These are phyloP conservation scores for Neofusicoccum sp. DNA, from an alignment of 2,329 filamentous ascomycete species.

Conservation along the genomic window DNA sequence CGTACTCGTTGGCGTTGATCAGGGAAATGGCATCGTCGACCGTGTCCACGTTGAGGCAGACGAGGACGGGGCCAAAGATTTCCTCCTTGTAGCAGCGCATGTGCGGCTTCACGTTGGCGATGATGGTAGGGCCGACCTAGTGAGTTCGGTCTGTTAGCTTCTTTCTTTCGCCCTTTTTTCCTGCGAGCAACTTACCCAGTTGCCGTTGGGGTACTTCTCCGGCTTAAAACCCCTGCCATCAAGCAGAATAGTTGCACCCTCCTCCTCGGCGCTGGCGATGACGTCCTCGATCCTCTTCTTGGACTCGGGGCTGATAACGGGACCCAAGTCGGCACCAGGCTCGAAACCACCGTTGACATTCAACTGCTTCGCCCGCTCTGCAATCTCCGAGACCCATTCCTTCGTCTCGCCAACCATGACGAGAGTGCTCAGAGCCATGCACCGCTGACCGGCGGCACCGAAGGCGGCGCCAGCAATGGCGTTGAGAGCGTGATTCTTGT, in stretches of 20 bases:
- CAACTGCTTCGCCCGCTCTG: conserved; percentile 72
- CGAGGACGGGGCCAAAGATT: conserved; percentile 83
- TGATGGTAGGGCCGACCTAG: conserved; percentile 80
- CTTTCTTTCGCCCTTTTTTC: background rate
- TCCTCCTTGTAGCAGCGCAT: conserved; percentile 87
- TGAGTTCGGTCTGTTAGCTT: background rate
- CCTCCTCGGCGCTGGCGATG: conserved; percentile 75
- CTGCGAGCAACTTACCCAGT: conserved; percentile 60
- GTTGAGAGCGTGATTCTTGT: conserved; percentile 88
- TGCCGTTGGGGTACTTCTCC: conserved; percentile 79
- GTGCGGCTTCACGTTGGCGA: conserved; percentile 74
- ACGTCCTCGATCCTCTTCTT: conserved; percentile 77
- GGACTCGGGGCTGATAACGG: conserved; percentile 78
- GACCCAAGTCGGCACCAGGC: conserved; percentile 75
- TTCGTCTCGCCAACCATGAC: conserved; percentile 85
- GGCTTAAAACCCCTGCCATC: conserved; percentile 77
- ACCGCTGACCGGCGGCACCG: conserved; percentile 81
- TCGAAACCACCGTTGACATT: conserved; percentile 82
- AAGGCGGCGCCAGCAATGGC: conserved; percentile 83
- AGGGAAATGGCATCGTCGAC: conserved; percentile 78
- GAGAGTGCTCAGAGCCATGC: conserved; percentile 82
- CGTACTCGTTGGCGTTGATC: conserved; percentile 85
- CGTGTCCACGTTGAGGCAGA: conserved; percentile 77
- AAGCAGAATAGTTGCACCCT: conserved; percentile 80
- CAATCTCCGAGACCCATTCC: conserved; percentile 78